Percentiles rank a stretch among this genome's conserved stretches.
These are phyloP conservation scores for Zea luxurians DNA, from an alignment of 176 grass and related monocot species.

Conservation along the genomic window DNA sequence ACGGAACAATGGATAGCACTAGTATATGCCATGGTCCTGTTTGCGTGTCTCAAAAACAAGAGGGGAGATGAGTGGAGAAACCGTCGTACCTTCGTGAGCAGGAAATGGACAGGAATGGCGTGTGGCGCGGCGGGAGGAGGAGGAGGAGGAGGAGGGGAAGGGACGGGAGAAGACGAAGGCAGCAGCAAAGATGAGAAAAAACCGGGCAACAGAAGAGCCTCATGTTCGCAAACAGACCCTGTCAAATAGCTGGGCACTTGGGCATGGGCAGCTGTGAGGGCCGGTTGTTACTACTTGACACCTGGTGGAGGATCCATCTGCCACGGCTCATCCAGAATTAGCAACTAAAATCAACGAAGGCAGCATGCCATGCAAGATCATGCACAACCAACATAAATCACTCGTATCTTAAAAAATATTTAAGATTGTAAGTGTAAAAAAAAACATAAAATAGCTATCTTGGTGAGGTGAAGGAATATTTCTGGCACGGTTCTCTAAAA, in stretches of 20 bases:
- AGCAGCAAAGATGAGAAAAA: conserved; percentile 44
- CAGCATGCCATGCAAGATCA: no score
- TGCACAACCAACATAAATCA: no score
- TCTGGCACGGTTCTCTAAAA: no score
- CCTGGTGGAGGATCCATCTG: conserved; percentile 33
- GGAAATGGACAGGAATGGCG: conserved; percentile 37
- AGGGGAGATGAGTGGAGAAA: conserved; percentile 30
- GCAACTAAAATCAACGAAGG: no score
- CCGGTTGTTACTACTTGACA: conserved; percentile 22
- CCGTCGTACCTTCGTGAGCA: conserved; percentile 27
- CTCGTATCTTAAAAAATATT: no score
- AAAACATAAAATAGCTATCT: no score
- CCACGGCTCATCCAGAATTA: neutral
- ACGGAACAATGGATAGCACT: neutral
- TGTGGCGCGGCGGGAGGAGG: neutral
- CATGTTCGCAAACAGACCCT: conserved; percentile 40
- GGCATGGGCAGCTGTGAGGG: neutral
- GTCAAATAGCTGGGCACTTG: conserved; percentile 40
- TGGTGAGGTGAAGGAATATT: no score
- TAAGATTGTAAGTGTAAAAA: no score
- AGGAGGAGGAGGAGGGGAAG: neutral
- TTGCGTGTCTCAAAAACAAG: conserved; percentile 36
- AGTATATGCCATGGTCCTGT: neutral
- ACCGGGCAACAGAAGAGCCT: conserved; percentile 47
- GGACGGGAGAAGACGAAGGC: neutral